These are phyloP conservation scores for Fusarium tjaetaba DNA, from an alignment of 2,329 filamentous ascomycete species.

Conservation along the genomic window DNA sequence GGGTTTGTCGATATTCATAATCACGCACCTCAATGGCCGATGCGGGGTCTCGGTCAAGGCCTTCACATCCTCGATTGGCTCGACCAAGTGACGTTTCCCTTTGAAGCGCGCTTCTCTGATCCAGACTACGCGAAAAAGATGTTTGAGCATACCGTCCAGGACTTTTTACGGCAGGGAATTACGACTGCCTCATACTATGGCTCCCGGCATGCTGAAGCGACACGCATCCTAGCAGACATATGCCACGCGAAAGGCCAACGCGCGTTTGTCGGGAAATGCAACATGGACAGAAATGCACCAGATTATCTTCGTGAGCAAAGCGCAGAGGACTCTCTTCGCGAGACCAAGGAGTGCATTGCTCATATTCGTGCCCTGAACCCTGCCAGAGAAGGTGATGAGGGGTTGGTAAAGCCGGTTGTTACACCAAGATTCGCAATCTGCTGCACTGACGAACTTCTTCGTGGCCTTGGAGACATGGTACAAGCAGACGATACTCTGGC, in stretches of 20 bases:
- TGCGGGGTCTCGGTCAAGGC: slow-evolving; percentile 60
- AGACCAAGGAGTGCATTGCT: slow-evolving; percentile 8
- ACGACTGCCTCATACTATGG: slow-evolving; percentile 22
- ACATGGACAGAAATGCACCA: slow-evolving; percentile 19
- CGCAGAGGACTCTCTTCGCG: neutral
- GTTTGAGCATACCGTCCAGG: slow-evolving; percentile 8
- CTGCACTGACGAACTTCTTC: slow-evolving; percentile 14
- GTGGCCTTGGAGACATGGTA: slow-evolving; percentile 8
- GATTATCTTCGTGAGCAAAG: slow-evolving; percentile 5
- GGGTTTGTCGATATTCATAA: slow-evolving; percentile 75
- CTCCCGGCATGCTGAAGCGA: slow-evolving; percentile 13
- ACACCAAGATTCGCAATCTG: slow-evolving; percentile 22
- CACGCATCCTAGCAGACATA: slow-evolving; percentile 7
- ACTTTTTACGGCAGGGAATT: slow-evolving; percentile 12
- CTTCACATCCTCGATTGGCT: slow-evolving; percentile 71
- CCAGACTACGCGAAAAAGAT: neutral
- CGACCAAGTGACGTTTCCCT: slow-evolving; percentile 67
- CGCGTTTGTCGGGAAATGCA: slow-evolving; percentile 19
- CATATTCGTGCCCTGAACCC: neutral
- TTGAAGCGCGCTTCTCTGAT: slow-evolving; percentile 13
- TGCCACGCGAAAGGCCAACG: slow-evolving; percentile 4
- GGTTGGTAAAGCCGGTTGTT: slow-evolving; percentile 3
- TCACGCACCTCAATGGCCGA: slow-evolving; percentile 69
- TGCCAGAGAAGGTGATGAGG: neutral
- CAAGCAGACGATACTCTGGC: neutral